Evolutionary conservation across 1,284 basidiomycete species (phyloP), one percentile per base, ranked within the genome.

Genomic region (Papiliotrema flavescens): DNA sequence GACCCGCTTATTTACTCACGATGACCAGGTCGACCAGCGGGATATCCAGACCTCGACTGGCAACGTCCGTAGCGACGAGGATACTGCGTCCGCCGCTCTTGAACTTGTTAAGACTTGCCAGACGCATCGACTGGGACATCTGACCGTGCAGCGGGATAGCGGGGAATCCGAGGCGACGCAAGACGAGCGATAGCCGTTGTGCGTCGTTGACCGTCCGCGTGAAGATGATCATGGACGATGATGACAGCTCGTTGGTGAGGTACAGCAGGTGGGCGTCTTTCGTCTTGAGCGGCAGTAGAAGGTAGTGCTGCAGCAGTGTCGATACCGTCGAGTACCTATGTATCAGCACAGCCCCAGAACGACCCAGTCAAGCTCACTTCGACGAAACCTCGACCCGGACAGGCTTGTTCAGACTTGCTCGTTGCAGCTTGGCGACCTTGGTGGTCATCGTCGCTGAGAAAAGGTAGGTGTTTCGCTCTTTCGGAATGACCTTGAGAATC

Each of bases 371-470:
- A 23, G 76, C 86, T 65, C 70, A 92, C 89, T 97, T 98, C 66
- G 89, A 84, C 37, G 86, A 90, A 1, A 96, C 92, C 76, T 98
- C 93, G 7, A 98, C 86, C 61, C 90, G 84, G n/a, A 97, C 85
- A 7, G 96, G 96, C 72, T 96, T 96, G 51, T 85, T 84, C 67
- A 98, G 80, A 80, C 89, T 92, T n/a, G 96, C 95, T 53, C 96
- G 81, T 74, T 98, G 95, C 8, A 99, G 81, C 76, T 98, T 98
- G 23, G 91, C 93, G 11, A 99, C 93, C 77, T 98, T 98, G 22
- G 92, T 96, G 2, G 95, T 97, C 94, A 99, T 98, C n/a, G 96
- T 99, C 1, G 96, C 96, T 15, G 93, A 96, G 80, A 96, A 99
- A 1, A 99, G 83, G 74, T 94, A 98, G 0, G 96, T 99, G 35